Evolutionary conservation across 805 yeast species (phyloP), one percentile per base, ranked within the genome.

Genomic region (Candida ulmi): DNA sequence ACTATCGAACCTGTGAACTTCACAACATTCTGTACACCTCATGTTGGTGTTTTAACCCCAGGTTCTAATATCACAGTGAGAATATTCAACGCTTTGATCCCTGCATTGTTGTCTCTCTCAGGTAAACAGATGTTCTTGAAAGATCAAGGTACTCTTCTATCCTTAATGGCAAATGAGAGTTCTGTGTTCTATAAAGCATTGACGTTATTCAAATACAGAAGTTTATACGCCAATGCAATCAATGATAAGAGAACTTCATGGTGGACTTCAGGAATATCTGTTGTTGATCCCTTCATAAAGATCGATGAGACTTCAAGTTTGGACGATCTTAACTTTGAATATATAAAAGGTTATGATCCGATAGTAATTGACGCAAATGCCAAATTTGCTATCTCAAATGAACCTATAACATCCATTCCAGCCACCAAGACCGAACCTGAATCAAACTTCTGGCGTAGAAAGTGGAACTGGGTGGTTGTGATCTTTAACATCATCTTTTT

Each of bases 201-300:
- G 31, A 48, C 64, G 23, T 42, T 43, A 25, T 88, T 87, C 63
- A 61, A 70, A 43, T 57, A 74, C 46, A 68, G 71, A 32, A 59
- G 78, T 6, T 60, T 86, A 33, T 85, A 87, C 54, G 84, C 93
- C 6, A 88, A 88, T 60, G 72, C 84, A 30, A 73, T 80, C 42
- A 84, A 87, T 46, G 96, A 87, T 61, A 80, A 80, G 47, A 74
- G 95, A 48, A 79, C 95, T 4, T 74, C 85, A 13, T 88, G 86
- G 82, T 86, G 84, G 75, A 85, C 95, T 2, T 70, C 95, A 0
- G 85, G 85, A 5, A 83, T 83, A 27, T 74, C 83, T 0, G 51
- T 60, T 21, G 61, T 66, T 28, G 87, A 83, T 49, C 88, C 88
- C 0, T 81, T 79, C 41, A 60, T 62, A 30, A 59, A 53, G 26